These are phyloP conservation scores for Cytospora paraplurivora DNA, from an alignment of 2,329 filamentous ascomycete species.

Conservation along the genomic window DNA sequence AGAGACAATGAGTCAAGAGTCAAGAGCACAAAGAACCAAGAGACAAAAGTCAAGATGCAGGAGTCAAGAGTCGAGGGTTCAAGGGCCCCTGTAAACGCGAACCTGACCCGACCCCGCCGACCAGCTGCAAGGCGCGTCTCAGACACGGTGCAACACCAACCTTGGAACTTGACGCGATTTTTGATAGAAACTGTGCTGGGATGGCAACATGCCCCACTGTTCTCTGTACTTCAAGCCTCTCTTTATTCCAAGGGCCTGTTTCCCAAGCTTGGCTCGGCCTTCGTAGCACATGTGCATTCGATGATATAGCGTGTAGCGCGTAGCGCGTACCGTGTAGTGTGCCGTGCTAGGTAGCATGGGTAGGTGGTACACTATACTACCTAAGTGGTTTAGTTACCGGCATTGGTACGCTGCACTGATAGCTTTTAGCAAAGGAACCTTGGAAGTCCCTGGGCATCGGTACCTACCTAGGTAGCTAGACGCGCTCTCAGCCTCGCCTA, in stretches of 20 bases:
- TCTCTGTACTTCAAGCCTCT: neutral
- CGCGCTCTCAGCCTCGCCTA: neutral
- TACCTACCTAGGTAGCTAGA: too few species aligned
- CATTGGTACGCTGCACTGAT: neutral
- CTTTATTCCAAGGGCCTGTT: too few species aligned
- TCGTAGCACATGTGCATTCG: too few species aligned
- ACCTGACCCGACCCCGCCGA: neutral
- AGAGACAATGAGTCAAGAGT: too few species aligned
- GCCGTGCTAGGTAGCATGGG: too few species aligned
- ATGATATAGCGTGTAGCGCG: too few species aligned
- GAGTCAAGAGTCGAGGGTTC: neutral
- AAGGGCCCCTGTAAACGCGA: neutral
- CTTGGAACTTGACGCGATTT: neutral
- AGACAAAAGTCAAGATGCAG: too few species aligned
- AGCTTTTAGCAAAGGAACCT: neutral
- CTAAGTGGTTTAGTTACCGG: neutral
- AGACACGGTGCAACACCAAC: neutral
- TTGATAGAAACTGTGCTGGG: neutral
- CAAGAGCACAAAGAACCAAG: too few species aligned
- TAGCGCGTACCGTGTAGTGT: too few species aligned
- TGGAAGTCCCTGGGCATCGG: neutral
- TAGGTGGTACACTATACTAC: too few species aligned
- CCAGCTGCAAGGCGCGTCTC: conserved; percentile 1
- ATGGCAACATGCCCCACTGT: neutral
- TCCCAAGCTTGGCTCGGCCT: too few species aligned